Conservation (phyloP, 2,329 filamentous ascomycete genomes). For the Hypoxylon sp. region DNA sequence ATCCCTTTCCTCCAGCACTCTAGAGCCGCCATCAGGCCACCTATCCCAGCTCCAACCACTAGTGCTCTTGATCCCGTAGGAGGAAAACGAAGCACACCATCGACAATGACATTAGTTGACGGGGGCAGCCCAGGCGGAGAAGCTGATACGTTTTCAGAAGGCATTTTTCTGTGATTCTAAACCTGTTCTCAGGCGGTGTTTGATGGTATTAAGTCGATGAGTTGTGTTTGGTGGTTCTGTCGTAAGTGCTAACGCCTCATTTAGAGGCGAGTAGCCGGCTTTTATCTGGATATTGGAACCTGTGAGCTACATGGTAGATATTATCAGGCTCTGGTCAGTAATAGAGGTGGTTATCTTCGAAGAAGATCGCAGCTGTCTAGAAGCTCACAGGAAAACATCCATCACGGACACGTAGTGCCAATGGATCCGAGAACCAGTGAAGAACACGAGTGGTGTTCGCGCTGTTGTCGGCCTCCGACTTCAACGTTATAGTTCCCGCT, state of each 20-base stretch:
- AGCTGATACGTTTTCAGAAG: constrained; percentile 2
- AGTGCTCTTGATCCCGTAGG: constrained; percentile 18
- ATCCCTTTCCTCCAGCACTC: constrained; percentile 33
- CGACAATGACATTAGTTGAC: constrained; percentile 20
- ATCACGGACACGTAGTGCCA: background rate
- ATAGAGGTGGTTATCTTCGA: background rate
- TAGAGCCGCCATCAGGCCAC: constrained; percentile 20
- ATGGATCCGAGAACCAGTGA: background rate
- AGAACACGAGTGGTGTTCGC: constrained; percentile 7
- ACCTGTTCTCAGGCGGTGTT: background rate
- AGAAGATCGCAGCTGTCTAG: background rate
- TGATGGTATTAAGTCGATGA: background rate
- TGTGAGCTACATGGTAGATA: background rate
- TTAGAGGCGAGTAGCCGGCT: background rate
- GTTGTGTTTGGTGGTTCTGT: background rate
- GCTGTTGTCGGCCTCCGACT: constrained; percentile 19
- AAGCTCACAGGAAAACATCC: background rate
- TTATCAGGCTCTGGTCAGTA: background rate
- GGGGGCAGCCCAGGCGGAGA: background rate
- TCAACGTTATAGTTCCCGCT: constrained; percentile 6
- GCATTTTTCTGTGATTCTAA: constrained; percentile 4
- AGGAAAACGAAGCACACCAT: constrained; percentile 31
- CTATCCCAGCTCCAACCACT: constrained; percentile 23
- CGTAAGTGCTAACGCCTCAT: too few relatives aligned
- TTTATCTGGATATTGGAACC: constrained; percentile 2